phyloP scores from a whole-genome alignment of 2,329 filamentous ascomycete genomes.

The Plectosphaerella plurivora region DNA sequence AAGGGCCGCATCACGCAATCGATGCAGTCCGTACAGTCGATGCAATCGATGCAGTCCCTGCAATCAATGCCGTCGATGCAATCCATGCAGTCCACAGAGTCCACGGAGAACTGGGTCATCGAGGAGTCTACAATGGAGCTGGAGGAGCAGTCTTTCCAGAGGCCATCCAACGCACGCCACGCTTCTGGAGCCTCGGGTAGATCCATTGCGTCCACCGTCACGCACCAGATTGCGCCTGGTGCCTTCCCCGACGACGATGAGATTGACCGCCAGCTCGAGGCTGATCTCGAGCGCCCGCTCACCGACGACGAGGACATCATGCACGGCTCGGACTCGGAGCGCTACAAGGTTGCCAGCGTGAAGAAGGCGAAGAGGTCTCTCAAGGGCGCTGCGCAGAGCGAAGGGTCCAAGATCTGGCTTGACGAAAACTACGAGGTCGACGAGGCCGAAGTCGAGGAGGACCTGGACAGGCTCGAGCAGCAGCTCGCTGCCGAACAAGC shows the following conservation, averaged over 20 bases:
- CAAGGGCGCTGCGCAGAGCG: constrained; percentile 16
- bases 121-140: constrained; percentile 34
- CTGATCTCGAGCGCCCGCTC: constrained; percentile 55
- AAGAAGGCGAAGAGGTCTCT: constrained; percentile 18
- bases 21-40: constrained; percentile 33
- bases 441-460: constrained; percentile 46
- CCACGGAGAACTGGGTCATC: constrained; percentile 31
- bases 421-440: constrained; percentile 41
- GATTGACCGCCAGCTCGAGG: constrained; percentile 61
- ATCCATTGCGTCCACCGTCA: constrained; percentile 38
- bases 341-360: constrained; percentile 27
- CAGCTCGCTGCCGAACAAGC: constrained; percentile 32
- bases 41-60: constrained; percentile 38
- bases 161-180: constrained; percentile 38
- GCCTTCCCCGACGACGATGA: constrained; percentile 56
- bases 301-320: constrained; percentile 48
- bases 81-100: constrained; percentile 40
- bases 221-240: constrained; percentile 29
- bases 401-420: constrained; percentile 27
- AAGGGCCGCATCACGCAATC: constrained; percentile 27
- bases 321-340: constrained; percentile 41
- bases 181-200: constrained; percentile 23
- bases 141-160: constrained; percentile 26
- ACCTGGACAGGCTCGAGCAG: constrained; percentile 43
- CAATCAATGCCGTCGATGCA: constrained; percentile 22